Evolutionary conservation across 768 basidiomycete species (phyloP).

Genomic region (Hericium rajendrae): DNA sequence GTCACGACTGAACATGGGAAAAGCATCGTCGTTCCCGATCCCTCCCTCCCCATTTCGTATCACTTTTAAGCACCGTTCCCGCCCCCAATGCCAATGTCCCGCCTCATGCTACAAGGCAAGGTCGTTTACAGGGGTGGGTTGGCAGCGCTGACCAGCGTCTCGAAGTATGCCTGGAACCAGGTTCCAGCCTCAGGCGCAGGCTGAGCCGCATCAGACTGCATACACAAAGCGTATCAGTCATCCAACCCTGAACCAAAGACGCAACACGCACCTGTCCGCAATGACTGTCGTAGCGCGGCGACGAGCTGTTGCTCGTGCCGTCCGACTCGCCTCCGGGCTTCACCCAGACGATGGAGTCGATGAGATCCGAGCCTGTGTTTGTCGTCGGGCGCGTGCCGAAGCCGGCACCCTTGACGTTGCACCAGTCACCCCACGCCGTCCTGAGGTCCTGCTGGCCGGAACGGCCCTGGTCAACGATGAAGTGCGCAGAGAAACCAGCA

Average conservation of each 20-base stretch:
- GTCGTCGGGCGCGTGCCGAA: conserved; percentile 52
- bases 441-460: conserved; percentile 56
- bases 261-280: conserved; percentile 37
- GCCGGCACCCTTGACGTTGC: conserved; percentile 56
- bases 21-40: too few relatives aligned
- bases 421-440: conserved; percentile 52
- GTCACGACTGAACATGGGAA: too few relatives aligned
- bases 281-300: conserved; percentile 40
- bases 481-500: conserved; percentile 45
- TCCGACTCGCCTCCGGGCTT: conserved; percentile 64
- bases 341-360: conserved; percentile 57
- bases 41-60: too few relatives aligned
- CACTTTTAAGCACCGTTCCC: too few relatives aligned
- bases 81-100: too few relatives aligned
- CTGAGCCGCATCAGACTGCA: conserved; percentile 37
- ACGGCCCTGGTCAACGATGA: conserved; percentile 61
- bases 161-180: conserved; percentile 62
- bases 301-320: conserved; percentile 47
- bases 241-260: background rate
- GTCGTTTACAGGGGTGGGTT: conserved; percentile 39
- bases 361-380: conserved; percentile 41
- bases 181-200: conserved; percentile 55
- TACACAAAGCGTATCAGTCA: conserved; percentile 1
- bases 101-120: background rate
- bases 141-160: conserved; percentile 40